phyloP scores from a whole-genome alignment of 306 rosid genomes.

The Lotus japonicus region DNA sequence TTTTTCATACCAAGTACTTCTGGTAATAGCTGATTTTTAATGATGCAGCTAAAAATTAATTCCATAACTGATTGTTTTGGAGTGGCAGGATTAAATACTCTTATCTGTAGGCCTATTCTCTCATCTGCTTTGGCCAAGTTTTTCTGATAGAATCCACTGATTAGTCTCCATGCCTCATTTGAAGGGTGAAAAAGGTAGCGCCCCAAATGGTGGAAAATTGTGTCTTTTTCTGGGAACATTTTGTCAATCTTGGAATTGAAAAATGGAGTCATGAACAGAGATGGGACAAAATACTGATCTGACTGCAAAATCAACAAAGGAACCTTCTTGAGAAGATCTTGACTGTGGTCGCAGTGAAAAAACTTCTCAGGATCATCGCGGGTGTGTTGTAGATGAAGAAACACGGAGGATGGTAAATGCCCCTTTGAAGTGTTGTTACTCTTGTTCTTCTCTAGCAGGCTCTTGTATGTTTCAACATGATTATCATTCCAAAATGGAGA shows the following conservation, averaged over 20 bases:
- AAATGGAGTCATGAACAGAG: slow-evolving; percentile 47
- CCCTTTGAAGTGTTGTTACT: neutral
- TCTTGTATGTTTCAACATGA: slow-evolving; percentile 35
- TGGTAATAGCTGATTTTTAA: slow-evolving; percentile 36
- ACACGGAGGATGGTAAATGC: slow-evolving; percentile 26
- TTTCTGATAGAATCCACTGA: slow-evolving; percentile 18
- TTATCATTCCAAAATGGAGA: slow-evolving; percentile 32
- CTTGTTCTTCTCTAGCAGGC: slow-evolving; percentile 28
- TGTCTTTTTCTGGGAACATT: slow-evolving; percentile 23
- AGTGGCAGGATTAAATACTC: slow-evolving; percentile 17
- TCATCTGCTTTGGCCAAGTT: slow-evolving; percentile 16
- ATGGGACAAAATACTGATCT: slow-evolving; percentile 54
- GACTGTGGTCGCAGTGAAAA: slow-evolving; percentile 51
- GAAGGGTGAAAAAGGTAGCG: slow-evolving; percentile 28
- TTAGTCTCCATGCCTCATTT: slow-evolving; percentile 34
- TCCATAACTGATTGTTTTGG: slow-evolving; percentile 33
- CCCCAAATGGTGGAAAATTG: slow-evolving; percentile 17
- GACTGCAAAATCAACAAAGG: slow-evolving; percentile 38
- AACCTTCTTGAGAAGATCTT: slow-evolving; percentile 25
- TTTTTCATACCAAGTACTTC: neutral
- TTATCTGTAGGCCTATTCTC: slow-evolving; percentile 16
- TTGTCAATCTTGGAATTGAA: slow-evolving; percentile 16
- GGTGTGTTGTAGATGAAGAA: slow-evolving; percentile 35
- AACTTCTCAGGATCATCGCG: slow-evolving; percentile 32
- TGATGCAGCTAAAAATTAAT: slow-evolving; percentile 33